phyloP scores from a whole-genome alignment of 2,329 filamentous ascomycete genomes.

The Ophiostoma ips region DNA sequence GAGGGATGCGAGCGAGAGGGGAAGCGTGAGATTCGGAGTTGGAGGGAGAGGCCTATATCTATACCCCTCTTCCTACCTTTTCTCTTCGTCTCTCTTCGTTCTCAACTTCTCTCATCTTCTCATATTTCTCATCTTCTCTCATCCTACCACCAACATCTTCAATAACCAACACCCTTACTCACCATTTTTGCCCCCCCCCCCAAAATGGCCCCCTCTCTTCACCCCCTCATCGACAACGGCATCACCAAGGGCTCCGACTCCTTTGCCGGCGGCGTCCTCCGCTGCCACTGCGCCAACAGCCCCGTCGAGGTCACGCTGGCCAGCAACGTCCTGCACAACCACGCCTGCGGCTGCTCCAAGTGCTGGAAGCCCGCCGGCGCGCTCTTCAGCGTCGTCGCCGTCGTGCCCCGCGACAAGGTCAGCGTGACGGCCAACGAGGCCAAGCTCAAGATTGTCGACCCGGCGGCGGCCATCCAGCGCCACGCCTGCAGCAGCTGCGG shows the following conservation, averaged over 20 bases:
- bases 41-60: too few species aligned
- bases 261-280: constrained; percentile 46
- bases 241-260: constrained; percentile 37
- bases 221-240: constrained; percentile 50
- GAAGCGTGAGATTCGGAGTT: too few species aligned
- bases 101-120: not conserved
- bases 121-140: not conserved
- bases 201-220: constrained; percentile 28
- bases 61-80: not conserved
- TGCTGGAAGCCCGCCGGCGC: constrained; percentile 55
- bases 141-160: too few species aligned
- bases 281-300: constrained; percentile 42
- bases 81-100: not conserved
- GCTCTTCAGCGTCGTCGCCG: constrained; percentile 50
- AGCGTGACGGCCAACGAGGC: constrained; percentile 40
- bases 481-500: constrained; percentile 48
- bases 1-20: too few species aligned
- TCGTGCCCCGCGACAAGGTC: constrained; percentile 41
- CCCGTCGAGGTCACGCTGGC: constrained; percentile 44
- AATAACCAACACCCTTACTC: not conserved
- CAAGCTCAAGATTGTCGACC: constrained; percentile 45
- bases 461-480: constrained; percentile 43
- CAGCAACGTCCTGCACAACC: constrained; percentile 51
- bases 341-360: constrained; percentile 58
- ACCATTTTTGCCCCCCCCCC: not conserved